phyloP scores from a whole-genome alignment of 805 yeast genomes.

The Cephaloascus albidus region DNA sequence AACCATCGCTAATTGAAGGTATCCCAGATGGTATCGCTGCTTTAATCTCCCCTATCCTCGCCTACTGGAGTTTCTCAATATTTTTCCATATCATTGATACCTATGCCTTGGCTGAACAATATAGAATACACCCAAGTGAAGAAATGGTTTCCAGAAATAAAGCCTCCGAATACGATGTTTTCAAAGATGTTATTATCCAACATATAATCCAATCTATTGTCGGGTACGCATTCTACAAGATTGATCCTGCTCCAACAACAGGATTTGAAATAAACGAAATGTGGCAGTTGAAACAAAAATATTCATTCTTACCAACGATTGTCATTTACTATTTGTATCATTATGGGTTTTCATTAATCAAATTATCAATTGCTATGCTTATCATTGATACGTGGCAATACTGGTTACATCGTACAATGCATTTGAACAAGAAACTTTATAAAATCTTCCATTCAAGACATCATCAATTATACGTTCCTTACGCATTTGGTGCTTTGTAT shows the following conservation, averaged over 20 bases:
- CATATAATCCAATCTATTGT: constrained; percentile 74
- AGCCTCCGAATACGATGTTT: constrained; percentile 59
- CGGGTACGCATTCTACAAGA: constrained; percentile 44
- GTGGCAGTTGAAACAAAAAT: constrained; percentile 33
- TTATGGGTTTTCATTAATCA: constrained; percentile 54
- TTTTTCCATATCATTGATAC: constrained; percentile 71
- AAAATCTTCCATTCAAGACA: constrained; percentile 86
- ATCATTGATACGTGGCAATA: constrained; percentile 95
- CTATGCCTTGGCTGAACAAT: constrained; percentile 66
- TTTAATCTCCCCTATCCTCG: constrained; percentile 63
- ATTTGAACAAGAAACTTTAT: constrained; percentile 67
- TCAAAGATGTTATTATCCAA: constrained; percentile 76
- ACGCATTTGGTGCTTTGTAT: constrained; percentile 93
- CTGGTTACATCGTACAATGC: constrained; percentile 84
- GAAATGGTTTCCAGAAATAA: constrained; percentile 73
- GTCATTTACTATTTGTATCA: constrained; percentile 45
- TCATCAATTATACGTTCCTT: constrained; percentile 90
- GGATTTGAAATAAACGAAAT: constrained; percentile 38
- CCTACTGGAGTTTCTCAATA: constrained; percentile 74
- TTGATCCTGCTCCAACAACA: constrained; percentile 49
- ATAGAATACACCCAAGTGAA: constrained; percentile 87
- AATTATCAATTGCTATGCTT: constrained; percentile 52
- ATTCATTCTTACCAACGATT: constrained; percentile 33
- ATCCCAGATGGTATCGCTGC: constrained; percentile 70
- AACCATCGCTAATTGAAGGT: constrained; percentile 41